A percentile compares a stretch with the other conserved stretches of the same genome.
These are phyloP conservation scores for Saxophila tyrrhenica DNA, from an alignment of 495 filamentous ascomycete genomes.

Conservation along the genomic window DNA sequence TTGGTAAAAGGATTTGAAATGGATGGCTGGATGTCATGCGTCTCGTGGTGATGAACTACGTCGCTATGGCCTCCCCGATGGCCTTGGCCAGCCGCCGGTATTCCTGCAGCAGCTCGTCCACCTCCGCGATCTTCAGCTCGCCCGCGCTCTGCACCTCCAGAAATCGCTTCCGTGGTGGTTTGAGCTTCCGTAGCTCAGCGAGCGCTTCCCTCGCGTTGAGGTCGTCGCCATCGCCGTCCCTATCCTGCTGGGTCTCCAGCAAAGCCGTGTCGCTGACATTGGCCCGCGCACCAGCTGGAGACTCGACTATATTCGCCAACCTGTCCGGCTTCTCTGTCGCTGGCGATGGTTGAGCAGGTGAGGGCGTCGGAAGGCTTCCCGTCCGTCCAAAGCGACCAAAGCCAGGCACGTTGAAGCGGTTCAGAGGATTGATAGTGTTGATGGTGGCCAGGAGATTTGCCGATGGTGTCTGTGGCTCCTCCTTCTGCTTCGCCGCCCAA, in stretches of 20 bases:
- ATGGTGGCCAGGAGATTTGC: conserved; percentile 64
- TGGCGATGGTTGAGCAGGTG: not conserved
- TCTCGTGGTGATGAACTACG: not conserved
- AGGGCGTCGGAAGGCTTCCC: conserved; percentile 27
- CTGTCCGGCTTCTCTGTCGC: conserved; percentile 8
- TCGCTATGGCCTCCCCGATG: conserved; percentile 39
- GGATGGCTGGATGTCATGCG: too few relatives aligned
- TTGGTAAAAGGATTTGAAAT: too few relatives aligned
- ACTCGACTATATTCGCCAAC: conserved; percentile 15
- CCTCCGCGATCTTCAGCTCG: conserved; percentile 72
- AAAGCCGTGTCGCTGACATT: not conserved
- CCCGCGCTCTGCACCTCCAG: conserved; percentile 64
- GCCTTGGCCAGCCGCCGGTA: conserved; percentile 71
- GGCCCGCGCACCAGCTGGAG: not conserved
- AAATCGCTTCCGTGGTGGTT: conserved; percentile 68
- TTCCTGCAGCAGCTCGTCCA: conserved; percentile 70
- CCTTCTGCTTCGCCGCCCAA: conserved; percentile 16
- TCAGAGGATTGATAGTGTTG: conserved; percentile 74
- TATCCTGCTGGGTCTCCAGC: not conserved
- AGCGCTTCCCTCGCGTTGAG: conserved; percentile 26
- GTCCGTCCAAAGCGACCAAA: conserved; percentile 62
- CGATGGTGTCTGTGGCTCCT: conserved; percentile 4
- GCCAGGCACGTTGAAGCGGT: conserved; percentile 57
- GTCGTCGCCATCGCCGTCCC: conserved; percentile 12
- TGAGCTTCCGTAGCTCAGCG: conserved; percentile 42